These are phyloP conservation scores for Aspergillus niger DNA, from an alignment of 2,329 filamentous ascomycete genomes.

Conservation along the genomic window DNA sequence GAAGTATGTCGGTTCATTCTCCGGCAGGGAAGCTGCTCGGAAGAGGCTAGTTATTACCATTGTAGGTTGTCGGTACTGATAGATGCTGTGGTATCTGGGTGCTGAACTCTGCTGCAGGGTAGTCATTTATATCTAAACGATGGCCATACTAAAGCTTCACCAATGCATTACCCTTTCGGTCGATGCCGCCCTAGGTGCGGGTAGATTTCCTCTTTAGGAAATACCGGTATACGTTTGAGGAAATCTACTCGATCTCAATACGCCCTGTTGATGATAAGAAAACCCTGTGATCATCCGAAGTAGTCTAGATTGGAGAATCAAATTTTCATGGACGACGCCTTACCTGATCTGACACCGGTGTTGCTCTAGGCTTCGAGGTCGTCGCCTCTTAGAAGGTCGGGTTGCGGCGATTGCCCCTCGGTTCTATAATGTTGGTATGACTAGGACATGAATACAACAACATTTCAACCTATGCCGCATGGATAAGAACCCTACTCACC, in stretches of 20 bases:
- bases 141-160: no score
- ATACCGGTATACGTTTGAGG: background rate
- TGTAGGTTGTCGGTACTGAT: no score
- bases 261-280: no score
- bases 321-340: no score
- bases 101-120: no score
- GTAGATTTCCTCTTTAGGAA: background rate
- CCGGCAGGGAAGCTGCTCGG: background rate
- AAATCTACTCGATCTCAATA: background rate
- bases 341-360: background rate
- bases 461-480: no score
- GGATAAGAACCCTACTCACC: no score
- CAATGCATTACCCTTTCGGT: background rate
- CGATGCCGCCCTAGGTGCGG: background rate
- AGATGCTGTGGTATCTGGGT: no score
- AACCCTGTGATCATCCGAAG: no score
- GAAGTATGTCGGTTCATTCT: background rate
- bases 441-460: no score
- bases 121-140: no score
- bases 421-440: slow-evolving; percentile 8
- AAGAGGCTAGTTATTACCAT: background rate
- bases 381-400: slow-evolving; percentile 45
- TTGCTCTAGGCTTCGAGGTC: slow-evolving; percentile 47
- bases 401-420: slow-evolving; percentile 49
- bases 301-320: no score